Percentiles rank a stretch among this genome's conserved stretches.
phyloP scores from a whole-genome alignment of 169 alveolate species.

The Babesia microti region DNA sequence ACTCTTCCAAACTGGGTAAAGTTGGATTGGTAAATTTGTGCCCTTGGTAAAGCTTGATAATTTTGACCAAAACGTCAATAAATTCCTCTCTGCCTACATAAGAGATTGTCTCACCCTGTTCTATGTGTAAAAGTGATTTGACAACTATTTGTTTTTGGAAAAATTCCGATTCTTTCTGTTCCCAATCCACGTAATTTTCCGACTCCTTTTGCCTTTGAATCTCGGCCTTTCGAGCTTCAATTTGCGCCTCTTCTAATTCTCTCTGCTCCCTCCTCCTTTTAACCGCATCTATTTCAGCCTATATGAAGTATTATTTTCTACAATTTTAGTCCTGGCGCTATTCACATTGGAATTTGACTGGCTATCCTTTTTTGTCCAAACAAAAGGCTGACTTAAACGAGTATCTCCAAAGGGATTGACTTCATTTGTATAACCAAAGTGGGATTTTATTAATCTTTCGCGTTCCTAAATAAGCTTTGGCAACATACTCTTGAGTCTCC shows the following conservation, averaged over 20 bases:
- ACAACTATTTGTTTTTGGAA: constrained; percentile 44
- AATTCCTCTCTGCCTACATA: constrained; percentile 22
- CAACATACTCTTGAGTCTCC: too few species aligned
- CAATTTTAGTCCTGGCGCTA: too few species aligned
- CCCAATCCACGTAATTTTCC: constrained; percentile 49
- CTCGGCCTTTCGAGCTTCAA: constrained; percentile 29
- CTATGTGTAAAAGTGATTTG: constrained; percentile 19
- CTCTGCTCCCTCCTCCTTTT: constrained; percentile 42
- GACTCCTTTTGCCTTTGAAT: constrained; percentile 38
- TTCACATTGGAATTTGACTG: too few species aligned
- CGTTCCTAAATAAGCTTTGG: constrained; percentile 21
- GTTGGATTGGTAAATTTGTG: too few species aligned
- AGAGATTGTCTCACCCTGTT: constrained; percentile 11
- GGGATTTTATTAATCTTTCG: constrained; percentile 21
- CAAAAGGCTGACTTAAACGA: constrained; percentile 47
- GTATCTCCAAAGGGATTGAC: constrained; percentile 70
- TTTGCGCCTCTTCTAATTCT: constrained; percentile 35
- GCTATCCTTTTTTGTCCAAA: constrained; percentile 58
- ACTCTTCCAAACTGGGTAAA: too few species aligned
- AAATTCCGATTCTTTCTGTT: constrained; percentile 37
- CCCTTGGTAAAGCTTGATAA: too few species aligned
- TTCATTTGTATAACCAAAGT: constrained; percentile 65
- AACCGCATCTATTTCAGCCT: constrained; percentile 50
- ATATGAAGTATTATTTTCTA: not conserved
- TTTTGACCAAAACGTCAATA: constrained; percentile 17